phyloP scores from a whole-genome alignment of 495 filamentous ascomycete species.

The Penicillium alfredii region DNA sequence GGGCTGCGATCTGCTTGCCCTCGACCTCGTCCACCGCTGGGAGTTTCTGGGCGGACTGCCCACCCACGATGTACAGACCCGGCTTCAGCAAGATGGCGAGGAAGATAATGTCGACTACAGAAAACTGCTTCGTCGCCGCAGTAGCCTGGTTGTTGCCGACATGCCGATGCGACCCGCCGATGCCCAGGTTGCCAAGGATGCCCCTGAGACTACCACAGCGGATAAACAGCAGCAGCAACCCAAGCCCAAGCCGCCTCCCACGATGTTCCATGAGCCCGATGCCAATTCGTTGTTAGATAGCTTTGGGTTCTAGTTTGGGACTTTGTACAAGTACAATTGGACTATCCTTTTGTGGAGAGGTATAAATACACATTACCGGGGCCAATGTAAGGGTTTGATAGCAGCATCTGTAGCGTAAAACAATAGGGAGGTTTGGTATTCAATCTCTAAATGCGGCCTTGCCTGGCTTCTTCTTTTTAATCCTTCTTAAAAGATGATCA shows the following conservation, averaged over 20 bases:
- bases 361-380: no score
- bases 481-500: no score
- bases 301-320: slow-evolving; percentile 58
- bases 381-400: no score
- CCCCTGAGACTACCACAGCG: slow-evolving; percentile 10
- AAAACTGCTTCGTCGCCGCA: slow-evolving; percentile 62
- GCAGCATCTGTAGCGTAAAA: no score
- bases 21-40: slow-evolving; percentile 80
- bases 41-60: slow-evolving; percentile 59
- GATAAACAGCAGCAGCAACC: slow-evolving; percentile 24
- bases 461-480: no score
- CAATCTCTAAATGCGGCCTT: no score
- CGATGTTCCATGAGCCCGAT: slow-evolving; percentile 86
- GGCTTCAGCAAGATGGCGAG: slow-evolving; percentile 22
- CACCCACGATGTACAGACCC: slow-evolving; percentile 19
- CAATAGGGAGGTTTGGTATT: no score
- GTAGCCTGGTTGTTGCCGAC: slow-evolving; percentile 77
- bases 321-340: no score
- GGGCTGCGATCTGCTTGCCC: slow-evolving; percentile 90
- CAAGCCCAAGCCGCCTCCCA: slow-evolving; percentile 61
- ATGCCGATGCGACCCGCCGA: slow-evolving; percentile 42
- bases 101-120: slow-evolving; percentile 53
- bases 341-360: no score
- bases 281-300: slow-evolving; percentile 72
- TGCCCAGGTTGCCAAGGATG: slow-evolving; percentile 7